Evolutionary conservation across 305 asterid species (phyloP), one percentile per base, ranked within the genome.

Genomic region (Fraxinus albicans): DNA sequence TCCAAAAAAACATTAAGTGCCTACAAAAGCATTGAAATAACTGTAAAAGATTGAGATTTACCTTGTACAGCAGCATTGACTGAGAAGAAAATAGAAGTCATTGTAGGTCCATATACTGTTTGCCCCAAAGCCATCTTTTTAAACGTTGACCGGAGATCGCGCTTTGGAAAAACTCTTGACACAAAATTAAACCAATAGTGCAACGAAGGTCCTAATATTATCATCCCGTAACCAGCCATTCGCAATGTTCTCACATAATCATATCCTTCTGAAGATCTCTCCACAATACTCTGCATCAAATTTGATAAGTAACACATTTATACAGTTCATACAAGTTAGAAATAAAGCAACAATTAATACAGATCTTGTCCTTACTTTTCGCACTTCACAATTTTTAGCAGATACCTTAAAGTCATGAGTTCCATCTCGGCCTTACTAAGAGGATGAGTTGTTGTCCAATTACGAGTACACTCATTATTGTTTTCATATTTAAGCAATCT

Each of bases 201-300:
- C 76, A 94, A 81, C 7, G 98, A 89, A 77, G 99, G 98, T 27
- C 99, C 99, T 73, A 97, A 67, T 73, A 97, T 87, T n/a, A 97
- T n/a, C 91, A 93, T 74, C 21, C 99, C 99, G 70, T 91, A 97
- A 23, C 98, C 89, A 72, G 91, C 88, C 93, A 90, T 88, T 33
- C 91, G 87, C 21, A 86, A 60, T 40, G 89, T 88, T 85, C 99
- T 89, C 76, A 83, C 77, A 44, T 87, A 42, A 88, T 94, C 93
- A 87, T 90, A 97, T 58, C 87, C 79, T 82, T 88, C 91, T n/a
- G 85, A 76, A 58, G 82, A 82, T 88, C 87, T 87, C 80, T 85
- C 89, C 60, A 85, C 89, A 79, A 94, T 85, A 53, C 86, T 89
- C 99, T 94, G 89, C 76, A 80, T 47, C 44, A 79, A 35, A 3